Evolutionary conservation across 306 rosid species (phyloP).

Genomic region (Trifolium dubium): DNA sequence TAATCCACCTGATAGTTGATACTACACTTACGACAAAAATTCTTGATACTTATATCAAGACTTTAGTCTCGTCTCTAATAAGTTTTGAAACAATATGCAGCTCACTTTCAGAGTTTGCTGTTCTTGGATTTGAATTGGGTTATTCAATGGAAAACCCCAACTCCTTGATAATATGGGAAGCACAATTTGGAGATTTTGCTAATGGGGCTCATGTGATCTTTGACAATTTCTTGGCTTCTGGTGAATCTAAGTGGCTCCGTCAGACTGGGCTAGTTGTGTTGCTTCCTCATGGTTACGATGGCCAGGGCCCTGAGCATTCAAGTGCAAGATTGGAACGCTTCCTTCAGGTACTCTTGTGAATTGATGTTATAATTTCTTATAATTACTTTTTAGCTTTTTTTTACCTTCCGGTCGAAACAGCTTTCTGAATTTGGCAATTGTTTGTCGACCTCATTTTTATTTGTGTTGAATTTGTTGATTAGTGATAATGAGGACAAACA

Average conservation of each 20-base stretch:
- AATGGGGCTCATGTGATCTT: constrained; percentile 96
- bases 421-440: constrained; percentile 9
- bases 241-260: constrained; percentile 97
- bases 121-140: constrained; percentile 97
- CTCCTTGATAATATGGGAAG: constrained; percentile 95
- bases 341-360: constrained; percentile 72
- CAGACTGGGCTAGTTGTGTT: constrained; percentile 91
- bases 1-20: constrained; percentile 10
- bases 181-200: constrained; percentile 98
- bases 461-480: constrained; percentile 40
- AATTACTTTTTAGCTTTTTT: not conserved
- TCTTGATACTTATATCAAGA: not conserved
- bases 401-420: constrained; percentile 18
- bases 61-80: constrained; percentile 38
- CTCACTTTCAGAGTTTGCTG: constrained; percentile 95
- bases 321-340: constrained; percentile 91
- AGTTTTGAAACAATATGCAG: constrained; percentile 53
- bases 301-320: constrained; percentile 99
- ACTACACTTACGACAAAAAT: not conserved
- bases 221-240: constrained; percentile 92
- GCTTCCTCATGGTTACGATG: constrained; percentile 98
- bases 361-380: constrained; percentile 33
- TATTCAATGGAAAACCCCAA: constrained; percentile 98
- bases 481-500: constrained; percentile 11
- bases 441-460: constrained; percentile 12